phyloP scores from a whole-genome alignment of 352 stramenopile species.

The Globisporangium paddicum region DNA sequence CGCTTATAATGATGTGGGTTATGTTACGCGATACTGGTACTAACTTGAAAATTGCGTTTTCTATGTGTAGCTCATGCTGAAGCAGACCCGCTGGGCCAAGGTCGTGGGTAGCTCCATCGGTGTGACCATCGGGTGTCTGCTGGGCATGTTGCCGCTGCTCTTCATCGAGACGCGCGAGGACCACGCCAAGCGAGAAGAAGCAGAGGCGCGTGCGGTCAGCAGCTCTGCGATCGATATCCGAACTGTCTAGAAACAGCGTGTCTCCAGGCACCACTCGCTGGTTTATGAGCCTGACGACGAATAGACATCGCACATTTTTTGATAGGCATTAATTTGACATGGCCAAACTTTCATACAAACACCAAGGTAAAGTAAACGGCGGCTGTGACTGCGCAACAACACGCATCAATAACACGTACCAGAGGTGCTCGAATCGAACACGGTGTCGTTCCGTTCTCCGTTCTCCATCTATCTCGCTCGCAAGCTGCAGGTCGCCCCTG shows the following conservation, averaged over 20 bases:
- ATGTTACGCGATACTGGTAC: not conserved
- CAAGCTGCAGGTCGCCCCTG: no score
- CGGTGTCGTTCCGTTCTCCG: no score
- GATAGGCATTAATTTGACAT: conserved; percentile 1
- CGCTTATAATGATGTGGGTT: not conserved
- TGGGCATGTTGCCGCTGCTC: conserved; percentile 71
- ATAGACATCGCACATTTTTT: conserved; percentile 5
- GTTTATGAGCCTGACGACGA: not conserved
- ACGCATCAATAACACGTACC: no score
- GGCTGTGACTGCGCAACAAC: no score
- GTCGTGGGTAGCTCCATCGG: conserved; percentile 59
- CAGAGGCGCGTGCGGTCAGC: not conserved
- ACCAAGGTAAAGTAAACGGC: no score
- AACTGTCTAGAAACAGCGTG: not conserved
- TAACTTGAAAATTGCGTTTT: not conserved
- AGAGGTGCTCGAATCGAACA: no score
- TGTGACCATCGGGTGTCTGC: conserved; percentile 68
- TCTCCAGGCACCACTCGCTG: no score
- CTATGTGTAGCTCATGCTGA: conserved; percentile 46
- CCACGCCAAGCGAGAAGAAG: conserved; percentile 12
- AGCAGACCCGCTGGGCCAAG: conserved; percentile 61
- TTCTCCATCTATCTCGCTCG: no score
- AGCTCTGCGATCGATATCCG: conserved; percentile 2
- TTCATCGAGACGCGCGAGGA: conserved; percentile 67
- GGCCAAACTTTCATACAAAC: no score